Evolutionary conservation across 306 rosid genomes (phyloP).

Genomic region (Argentina anserina): DNA sequence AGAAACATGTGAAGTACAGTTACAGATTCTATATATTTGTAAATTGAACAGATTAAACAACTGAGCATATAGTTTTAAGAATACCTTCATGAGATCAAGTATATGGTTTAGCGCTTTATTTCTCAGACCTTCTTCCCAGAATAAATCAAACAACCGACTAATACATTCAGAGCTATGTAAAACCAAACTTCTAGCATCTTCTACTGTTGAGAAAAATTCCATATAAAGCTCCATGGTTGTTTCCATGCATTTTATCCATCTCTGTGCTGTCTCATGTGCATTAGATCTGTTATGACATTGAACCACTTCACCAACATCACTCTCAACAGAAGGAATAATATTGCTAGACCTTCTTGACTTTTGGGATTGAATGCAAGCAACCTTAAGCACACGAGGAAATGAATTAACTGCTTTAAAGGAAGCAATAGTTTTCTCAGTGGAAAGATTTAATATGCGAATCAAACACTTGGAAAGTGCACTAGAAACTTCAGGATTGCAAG

Average conservation of each 20-base stretch:
- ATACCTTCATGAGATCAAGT: constrained; percentile 90
- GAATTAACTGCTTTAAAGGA: constrained; percentile 73
- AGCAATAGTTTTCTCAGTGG: constrained; percentile 73
- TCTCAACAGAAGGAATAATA: constrained; percentile 32
- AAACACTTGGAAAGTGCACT: constrained; percentile 66
- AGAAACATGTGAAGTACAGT: constrained; percentile 13
- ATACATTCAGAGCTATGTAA: constrained; percentile 60
- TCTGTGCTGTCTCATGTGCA: constrained; percentile 35
- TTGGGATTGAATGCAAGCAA: constrained; percentile 82
- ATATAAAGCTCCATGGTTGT: constrained; percentile 64
- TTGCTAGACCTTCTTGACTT: constrained; percentile 56
- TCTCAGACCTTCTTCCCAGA: constrained; percentile 88
- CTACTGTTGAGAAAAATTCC: constrained; percentile 56
- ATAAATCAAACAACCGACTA: constrained; percentile 79
- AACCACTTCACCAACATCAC: constrained; percentile 27
- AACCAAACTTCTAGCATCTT: constrained; percentile 60
- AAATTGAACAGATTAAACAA: constrained; percentile 18
- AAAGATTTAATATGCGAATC: constrained; percentile 59
- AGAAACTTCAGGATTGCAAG: constrained; percentile 73
- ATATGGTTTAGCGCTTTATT: constrained; percentile 64
- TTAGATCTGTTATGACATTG: constrained; percentile 32
- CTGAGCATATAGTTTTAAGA: not conserved
- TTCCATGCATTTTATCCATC: constrained; percentile 59
- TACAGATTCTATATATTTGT: constrained; percentile 18
- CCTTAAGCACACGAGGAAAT: constrained; percentile 74